phyloP scores from a whole-genome alignment of 1,284 basidiomycete genomes.

The Schizophyllum amplum region DNA sequence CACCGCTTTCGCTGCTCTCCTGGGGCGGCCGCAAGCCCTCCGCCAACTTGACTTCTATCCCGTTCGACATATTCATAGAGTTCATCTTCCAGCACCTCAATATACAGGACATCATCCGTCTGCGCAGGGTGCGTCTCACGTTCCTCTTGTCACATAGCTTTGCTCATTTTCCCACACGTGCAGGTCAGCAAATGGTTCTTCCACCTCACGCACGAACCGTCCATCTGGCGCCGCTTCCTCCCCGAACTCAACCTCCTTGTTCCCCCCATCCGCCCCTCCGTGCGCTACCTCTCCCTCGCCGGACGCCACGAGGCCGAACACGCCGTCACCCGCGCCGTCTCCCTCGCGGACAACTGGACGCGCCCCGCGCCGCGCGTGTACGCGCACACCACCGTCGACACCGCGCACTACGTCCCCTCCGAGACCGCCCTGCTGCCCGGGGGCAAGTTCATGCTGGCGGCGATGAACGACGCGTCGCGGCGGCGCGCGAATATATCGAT shows the following conservation, averaged over 20 bases:
- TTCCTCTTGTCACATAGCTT: neutral
- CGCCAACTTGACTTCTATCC: conserved; percentile 12
- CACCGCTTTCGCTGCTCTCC: neutral
- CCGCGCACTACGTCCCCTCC: conserved; percentile 41
- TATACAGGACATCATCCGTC: conserved; percentile 45
- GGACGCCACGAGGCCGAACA: conserved; percentile 55
- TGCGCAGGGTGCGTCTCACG: conserved; percentile 36
- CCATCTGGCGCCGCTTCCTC: conserved; percentile 63
- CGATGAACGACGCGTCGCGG: conserved; percentile 36
- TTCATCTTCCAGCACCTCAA: conserved; percentile 37
- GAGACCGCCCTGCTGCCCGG: conserved; percentile 55
- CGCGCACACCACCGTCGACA: conserved; percentile 25
- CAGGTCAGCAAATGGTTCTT: conserved; percentile 51
- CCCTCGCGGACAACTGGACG: conserved; percentile 53
- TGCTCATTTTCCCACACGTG: neutral
- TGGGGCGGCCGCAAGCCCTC: neutral
- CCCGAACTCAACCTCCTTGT: conserved; percentile 41
- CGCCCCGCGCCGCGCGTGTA: conserved; percentile 28
- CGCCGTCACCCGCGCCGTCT: conserved; percentile 51
- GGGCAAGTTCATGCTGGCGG: conserved; percentile 60
- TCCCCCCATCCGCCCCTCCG: conserved; percentile 56
- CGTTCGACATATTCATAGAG: conserved; percentile 39
- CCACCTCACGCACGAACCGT: conserved; percentile 53
- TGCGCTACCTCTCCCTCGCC: conserved; percentile 33
- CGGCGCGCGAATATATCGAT: conserved; percentile 43